Base-by-base conservation (phyloP, 495 filamentous ascomycete genomes). In the Penicillium silybi region DNA sequence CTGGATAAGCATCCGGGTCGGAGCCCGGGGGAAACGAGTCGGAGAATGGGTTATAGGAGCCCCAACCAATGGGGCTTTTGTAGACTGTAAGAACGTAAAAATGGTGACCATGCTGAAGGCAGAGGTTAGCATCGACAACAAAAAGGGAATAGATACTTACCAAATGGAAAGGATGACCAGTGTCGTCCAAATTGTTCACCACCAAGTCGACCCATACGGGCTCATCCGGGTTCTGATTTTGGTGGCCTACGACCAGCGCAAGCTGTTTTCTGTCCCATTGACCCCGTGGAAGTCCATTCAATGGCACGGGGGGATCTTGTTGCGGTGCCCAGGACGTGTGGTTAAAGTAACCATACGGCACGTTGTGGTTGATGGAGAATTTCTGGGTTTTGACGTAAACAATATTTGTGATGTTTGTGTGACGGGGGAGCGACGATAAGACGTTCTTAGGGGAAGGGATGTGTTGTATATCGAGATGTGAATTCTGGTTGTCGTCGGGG, bases 81-180 rank as follows among this genome's bases (percentile, higher is more conserved):
- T 3, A 83, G 9, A 32, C 75, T 20, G 71, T 67, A 13, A 89
- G 72, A 15, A 89, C 74, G 61, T 92, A 91, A 71, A 92, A 93
- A 58, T 86, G 80, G 70, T 95, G 88, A 4, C 90, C 90, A 73
- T 95, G 90, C 42, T 90, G 10, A 1, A 13, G 85, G 72, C 85
- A 84, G 26, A 9, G 27, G 27, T 42, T 44, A 42, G 42, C 15
- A 27, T 41, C 11, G 11, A 6, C 41, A 26, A 16, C 6, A 13
- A 45, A 43, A 9, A 37, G 19, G 7, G 16, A 7, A 27, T 37
- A 34, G 45, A 15, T 20, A 50, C 56, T 20, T 64, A 77, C 74
- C 39, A 80, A 39, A 56, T 81, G 78, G 51, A 80, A 81, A 8
- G 78, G 76, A 59, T 81, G 78, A 2, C 68, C 64, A 4, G 69